Evolutionary conservation across 768 basidiomycete genomes (phyloP).

Genomic region (Trametes cubensis): DNA sequence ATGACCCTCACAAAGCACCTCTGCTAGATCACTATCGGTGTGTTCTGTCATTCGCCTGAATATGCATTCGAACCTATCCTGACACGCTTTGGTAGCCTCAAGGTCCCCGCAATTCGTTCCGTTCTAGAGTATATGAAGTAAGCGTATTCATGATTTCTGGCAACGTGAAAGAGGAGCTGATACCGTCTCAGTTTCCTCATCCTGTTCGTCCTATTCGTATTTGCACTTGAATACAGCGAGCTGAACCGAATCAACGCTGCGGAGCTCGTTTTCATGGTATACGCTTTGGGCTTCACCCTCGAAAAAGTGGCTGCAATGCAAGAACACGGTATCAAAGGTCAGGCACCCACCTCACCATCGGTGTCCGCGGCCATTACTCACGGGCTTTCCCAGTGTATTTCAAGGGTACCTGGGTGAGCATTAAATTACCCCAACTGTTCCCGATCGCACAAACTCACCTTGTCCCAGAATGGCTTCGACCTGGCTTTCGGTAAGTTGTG

Average conservation of each 20-base stretch:
- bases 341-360: background rate
- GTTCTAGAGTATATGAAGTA: constrained; percentile 90
- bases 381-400: constrained; percentile 61
- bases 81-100: constrained; percentile 54
- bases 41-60: constrained; percentile 39
- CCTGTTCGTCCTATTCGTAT: constrained; percentile 76
- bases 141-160: background rate
- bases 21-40: constrained; percentile 95
- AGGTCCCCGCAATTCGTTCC: constrained; percentile 90
- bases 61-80: background rate
- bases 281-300: constrained; percentile 80
- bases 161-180: background rate
- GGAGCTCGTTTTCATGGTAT: constrained; percentile 79
- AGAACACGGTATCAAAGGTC: constrained; percentile 91
- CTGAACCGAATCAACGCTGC: constrained; percentile 60
- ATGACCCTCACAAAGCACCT: constrained; percentile 92
- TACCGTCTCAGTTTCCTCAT: constrained; percentile 63
- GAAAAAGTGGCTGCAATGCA: constrained; percentile 96
- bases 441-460: background rate
- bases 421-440: constrained; percentile 10
- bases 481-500: constrained; percentile 72
- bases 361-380: background rate
- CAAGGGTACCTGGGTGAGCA: constrained; percentile 78
- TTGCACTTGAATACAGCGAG: constrained; percentile 77
- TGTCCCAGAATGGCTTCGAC: constrained; percentile 84